Evolutionary conservation across 2,329 filamentous ascomycete species (phyloP).

Genomic region (Talaromyces sp.): DNA sequence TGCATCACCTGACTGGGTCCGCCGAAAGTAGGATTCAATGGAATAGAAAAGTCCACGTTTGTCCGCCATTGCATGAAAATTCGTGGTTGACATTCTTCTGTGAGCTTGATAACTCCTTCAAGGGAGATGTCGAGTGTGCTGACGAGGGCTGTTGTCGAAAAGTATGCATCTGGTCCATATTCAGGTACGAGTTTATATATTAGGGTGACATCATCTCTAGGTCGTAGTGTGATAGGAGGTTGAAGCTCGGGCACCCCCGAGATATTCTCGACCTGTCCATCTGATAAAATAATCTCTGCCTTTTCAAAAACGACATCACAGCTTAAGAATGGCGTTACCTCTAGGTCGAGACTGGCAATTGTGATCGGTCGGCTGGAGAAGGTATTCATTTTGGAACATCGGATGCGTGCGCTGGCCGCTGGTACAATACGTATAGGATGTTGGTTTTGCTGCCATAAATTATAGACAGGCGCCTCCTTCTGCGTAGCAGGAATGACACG

Average conservation of each 20-base stretch:
- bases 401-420: slow-evolving; percentile 54
- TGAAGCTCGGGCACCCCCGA: slow-evolving; percentile 34
- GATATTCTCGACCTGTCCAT: slow-evolving; percentile 47
- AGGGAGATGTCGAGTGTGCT: slow-evolving; percentile 49
- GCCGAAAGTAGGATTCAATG: slow-evolving; percentile 47
- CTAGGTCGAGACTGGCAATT: slow-evolving; percentile 54
- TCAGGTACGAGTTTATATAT: slow-evolving; percentile 52
- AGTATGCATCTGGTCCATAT: slow-evolving; percentile 34
- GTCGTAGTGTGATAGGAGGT: slow-evolving; percentile 44
- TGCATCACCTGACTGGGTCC: slow-evolving; percentile 46
- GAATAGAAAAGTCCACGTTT: slow-evolving; percentile 48
- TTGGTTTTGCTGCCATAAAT: slow-evolving; percentile 53
- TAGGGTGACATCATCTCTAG: slow-evolving; percentile 57
- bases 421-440: slow-evolving; percentile 55
- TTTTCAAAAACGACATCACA: slow-evolving; percentile 51
- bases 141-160: slow-evolving; percentile 37
- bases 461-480: slow-evolving; percentile 49
- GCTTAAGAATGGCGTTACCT: slow-evolving; percentile 52
- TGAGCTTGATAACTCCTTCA: slow-evolving; percentile 39
- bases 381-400: slow-evolving; percentile 50
- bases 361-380: slow-evolving; percentile 45
- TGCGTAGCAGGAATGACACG: slow-evolving; percentile 54
- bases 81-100: slow-evolving; percentile 41
- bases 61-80: slow-evolving; percentile 49
- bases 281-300: slow-evolving; percentile 46